These are phyloP conservation scores for Raffaelea ambrosiae DNA, from an alignment of 2,329 filamentous ascomycete genomes.

Conservation along the genomic window DNA sequence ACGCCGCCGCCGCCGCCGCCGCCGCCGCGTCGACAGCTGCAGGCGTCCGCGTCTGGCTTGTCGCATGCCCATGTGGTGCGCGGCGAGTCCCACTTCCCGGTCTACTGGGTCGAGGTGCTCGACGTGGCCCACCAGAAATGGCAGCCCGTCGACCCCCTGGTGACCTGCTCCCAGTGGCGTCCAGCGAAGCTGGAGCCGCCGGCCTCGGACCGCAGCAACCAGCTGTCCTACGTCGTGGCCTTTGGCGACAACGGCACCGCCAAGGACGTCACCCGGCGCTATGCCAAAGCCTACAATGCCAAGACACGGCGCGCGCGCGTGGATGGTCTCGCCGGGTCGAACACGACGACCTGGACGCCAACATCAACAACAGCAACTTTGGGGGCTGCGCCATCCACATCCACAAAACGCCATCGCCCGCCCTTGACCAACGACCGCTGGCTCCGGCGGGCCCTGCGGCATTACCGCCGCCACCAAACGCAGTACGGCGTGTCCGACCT, in stretches of 20 bases:
- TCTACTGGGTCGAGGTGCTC: constrained; percentile 93
- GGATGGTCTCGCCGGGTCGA: constrained; percentile 34
- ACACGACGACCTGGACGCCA: constrained; percentile 5
- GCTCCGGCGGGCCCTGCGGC: constrained; percentile 44
- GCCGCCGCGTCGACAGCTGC: constrained; percentile 30
- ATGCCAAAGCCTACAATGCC: constrained; percentile 79
- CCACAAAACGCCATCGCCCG: background rate
- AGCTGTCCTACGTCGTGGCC: constrained; percentile 73
- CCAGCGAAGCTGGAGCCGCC: constrained; percentile 75
- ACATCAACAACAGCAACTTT: background rate
- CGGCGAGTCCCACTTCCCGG: constrained; percentile 70
- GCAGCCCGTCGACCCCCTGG: constrained; percentile 79
- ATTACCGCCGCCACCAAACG: constrained; percentile 33
- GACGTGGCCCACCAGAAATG: constrained; percentile 83
- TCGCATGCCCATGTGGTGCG: constrained; percentile 33
- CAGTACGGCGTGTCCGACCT: constrained; percentile 51
- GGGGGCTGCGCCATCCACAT: background rate
- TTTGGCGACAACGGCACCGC: constrained; percentile 74
- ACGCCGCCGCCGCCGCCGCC: constrained; percentile 1
- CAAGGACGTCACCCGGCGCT: constrained; percentile 79
- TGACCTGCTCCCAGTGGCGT: constrained; percentile 71
- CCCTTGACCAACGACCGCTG: constrained; percentile 27
- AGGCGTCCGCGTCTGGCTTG: constrained; percentile 20
- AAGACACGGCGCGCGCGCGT: constrained; percentile 81
- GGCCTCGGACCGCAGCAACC: constrained; percentile 65